Evolutionary conservation across 73 alveolate genomes (phyloP).

Genomic region (Paramecium sonneborni): DNA sequence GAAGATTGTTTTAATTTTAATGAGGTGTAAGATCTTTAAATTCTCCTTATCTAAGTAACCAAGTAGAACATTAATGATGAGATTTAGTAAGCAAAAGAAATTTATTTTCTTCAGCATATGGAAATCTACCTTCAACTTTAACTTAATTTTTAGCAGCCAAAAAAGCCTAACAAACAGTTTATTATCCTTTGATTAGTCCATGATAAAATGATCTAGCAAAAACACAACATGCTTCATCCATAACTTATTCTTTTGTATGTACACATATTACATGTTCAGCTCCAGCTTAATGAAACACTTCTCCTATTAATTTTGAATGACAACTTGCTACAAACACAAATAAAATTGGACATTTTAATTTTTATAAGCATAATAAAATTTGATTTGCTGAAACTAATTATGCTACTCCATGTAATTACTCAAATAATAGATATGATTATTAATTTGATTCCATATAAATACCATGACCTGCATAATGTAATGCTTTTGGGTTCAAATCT

Average conservation of each 20-base stretch:
- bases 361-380: not conserved
- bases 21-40: slow-evolving; percentile 48
- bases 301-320: slow-evolving; percentile 75
- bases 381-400: slow-evolving; percentile 51
- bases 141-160: slow-evolving; percentile 68
- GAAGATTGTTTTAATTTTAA: slow-evolving; percentile 44
- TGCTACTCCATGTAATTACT: slow-evolving; percentile 39
- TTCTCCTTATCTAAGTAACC: slow-evolving; percentile 50
- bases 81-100: slow-evolving; percentile 51
- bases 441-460: slow-evolving; percentile 10
- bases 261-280: slow-evolving; percentile 81
- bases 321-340: slow-evolving; percentile 79
- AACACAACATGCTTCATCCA: slow-evolving; percentile 73
- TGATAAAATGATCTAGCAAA: slow-evolving; percentile 74
- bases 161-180: slow-evolving; percentile 76
- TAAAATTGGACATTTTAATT: slow-evolving; percentile 28
- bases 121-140: slow-evolving; percentile 46
- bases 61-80: slow-evolving; percentile 50
- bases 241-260: slow-evolving; percentile 62
- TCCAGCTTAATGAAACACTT: slow-evolving; percentile 71
- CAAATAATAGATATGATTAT: slow-evolving; percentile 35
- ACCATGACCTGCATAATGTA: slow-evolving; percentile 55
- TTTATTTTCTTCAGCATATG: slow-evolving; percentile 70
- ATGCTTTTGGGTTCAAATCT: slow-evolving; percentile 28
- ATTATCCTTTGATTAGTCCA: slow-evolving; percentile 58